phyloP scores from a whole-genome alignment of 495 filamentous ascomycete genomes.

The Podospora tetraspora region DNA sequence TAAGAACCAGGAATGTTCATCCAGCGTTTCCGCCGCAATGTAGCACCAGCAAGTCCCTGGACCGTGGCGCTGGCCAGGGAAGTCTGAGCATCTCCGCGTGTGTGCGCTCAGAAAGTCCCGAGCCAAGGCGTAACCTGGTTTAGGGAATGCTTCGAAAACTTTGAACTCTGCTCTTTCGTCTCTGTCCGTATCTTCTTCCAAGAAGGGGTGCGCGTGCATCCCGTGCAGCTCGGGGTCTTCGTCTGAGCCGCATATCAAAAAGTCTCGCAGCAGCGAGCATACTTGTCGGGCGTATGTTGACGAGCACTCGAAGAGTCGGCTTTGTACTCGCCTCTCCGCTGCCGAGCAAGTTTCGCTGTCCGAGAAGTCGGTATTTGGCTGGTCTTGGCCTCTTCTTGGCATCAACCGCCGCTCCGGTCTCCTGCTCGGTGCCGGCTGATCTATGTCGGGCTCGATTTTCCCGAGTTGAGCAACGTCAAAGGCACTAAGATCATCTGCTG shows the following conservation, averaged over 20 bases:
- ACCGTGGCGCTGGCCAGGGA: constrained; percentile 30
- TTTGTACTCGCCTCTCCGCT: constrained; percentile 15
- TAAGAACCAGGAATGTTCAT: constrained; percentile 21
- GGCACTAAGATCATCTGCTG: constrained; percentile 12
- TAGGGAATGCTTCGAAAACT: constrained; percentile 22
- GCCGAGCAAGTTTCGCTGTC: constrained; percentile 6
- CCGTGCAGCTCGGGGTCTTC: constrained; percentile 7
- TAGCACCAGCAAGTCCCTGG: constrained; percentile 37
- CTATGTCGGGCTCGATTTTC: not conserved
- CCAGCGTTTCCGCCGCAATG: constrained; percentile 26
- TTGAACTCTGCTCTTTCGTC: not conserved
- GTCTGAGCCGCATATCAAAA: constrained; percentile 25
- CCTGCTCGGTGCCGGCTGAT: not conserved
- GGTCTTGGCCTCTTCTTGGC: constrained; percentile 5
- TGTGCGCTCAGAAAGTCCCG: constrained; percentile 38
- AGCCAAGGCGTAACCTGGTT: constrained; percentile 28
- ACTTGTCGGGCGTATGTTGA: constrained; percentile 25
- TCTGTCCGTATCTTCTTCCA: constrained; percentile 1
- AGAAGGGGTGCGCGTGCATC: not conserved
- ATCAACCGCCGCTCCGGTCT: constrained; percentile 4
- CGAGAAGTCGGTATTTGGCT: not conserved
- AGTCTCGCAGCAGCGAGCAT: constrained; percentile 21
- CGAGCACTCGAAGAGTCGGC: constrained; percentile 27
- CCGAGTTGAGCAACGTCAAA: constrained; percentile 14
- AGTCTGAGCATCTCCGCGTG: constrained; percentile 24